phyloP scores from a whole-genome alignment of 176 grass and related monocot species.

The Musa acuminata region DNA sequence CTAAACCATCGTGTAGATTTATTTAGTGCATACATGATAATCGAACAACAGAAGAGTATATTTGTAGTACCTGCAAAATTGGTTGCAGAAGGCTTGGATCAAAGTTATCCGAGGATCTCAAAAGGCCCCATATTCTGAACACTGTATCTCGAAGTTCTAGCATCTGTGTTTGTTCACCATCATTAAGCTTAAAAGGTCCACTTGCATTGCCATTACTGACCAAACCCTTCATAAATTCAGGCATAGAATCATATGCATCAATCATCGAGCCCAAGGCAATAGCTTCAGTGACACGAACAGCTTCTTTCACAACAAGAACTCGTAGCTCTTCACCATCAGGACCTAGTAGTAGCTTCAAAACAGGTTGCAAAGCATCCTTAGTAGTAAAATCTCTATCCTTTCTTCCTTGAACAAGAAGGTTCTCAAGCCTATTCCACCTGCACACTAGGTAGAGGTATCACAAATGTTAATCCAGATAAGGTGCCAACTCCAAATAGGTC shows the following conservation, averaged over 20 bases:
- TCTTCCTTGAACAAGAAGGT: slow-evolving; percentile 88
- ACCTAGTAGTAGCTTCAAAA: slow-evolving; percentile 77
- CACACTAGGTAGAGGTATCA: slow-evolving; percentile 18
- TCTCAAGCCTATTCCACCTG: slow-evolving; percentile 99
- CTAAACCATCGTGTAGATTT: no score
- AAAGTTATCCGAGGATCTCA: slow-evolving; percentile 86
- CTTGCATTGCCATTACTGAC: slow-evolving; percentile 46
- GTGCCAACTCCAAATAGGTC: background rate
- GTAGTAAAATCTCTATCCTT: slow-evolving; percentile 86
- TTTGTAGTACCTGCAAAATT: slow-evolving; percentile 58
- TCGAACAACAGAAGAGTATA: no score
- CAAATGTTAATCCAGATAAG: background rate
- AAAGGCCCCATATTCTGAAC: slow-evolving; percentile 70
- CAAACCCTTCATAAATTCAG: slow-evolving; percentile 63
- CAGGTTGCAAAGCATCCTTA: slow-evolving; percentile 87
- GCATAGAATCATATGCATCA: slow-evolving; percentile 65
- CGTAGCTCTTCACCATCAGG: slow-evolving; percentile 75
- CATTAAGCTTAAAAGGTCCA: slow-evolving; percentile 73
- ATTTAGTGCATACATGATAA: background rate
- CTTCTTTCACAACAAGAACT: slow-evolving; percentile 81
- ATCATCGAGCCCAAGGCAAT: slow-evolving; percentile 60
- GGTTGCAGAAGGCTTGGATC: slow-evolving; percentile 89
- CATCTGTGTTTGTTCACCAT: slow-evolving; percentile 57
- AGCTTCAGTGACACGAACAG: slow-evolving; percentile 79
- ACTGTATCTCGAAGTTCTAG: slow-evolving; percentile 69